These are phyloP conservation scores for Penicillium sp. DNA, from an alignment of 2,329 filamentous ascomycete genomes.

Conservation along the genomic window DNA sequence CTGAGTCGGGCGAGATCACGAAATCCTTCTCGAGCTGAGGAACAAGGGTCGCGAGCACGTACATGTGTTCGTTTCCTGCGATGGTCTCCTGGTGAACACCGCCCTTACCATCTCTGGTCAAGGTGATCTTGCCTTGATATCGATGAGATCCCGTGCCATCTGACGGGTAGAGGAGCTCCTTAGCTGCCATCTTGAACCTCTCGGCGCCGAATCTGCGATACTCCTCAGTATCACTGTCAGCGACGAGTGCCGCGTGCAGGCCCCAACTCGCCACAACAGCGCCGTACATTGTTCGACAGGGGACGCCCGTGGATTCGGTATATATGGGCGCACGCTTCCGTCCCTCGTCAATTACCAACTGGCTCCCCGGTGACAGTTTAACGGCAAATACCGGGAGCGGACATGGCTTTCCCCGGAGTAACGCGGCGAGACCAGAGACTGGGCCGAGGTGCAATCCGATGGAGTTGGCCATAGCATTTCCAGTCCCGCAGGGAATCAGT, in stretches of 20 bases:
- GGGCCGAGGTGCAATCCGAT: conserved; percentile 30
- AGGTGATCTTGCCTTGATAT: conserved; percentile 55
- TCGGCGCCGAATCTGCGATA: conserved; percentile 74
- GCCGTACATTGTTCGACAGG: conserved; percentile 54
- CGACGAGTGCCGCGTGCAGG: conserved; percentile 82
- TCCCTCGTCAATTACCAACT: conserved; percentile 44
- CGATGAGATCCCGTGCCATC: conserved; percentile 54
- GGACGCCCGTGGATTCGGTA: conserved; percentile 23
- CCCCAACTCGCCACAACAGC: conserved; percentile 88
- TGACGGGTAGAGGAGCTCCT: conserved; percentile 64
- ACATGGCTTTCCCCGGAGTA: conserved; percentile 57
- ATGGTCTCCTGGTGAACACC: conserved; percentile 32
- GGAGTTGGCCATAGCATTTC: conserved; percentile 47
- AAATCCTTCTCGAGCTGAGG: conserved; percentile 80
- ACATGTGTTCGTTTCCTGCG: conserved; percentile 60
- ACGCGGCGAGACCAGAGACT: conserved; percentile 52
- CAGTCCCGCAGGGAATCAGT: conserved; percentile 53
- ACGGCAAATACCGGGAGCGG: conserved; percentile 63
- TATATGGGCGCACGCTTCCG: conserved; percentile 39
- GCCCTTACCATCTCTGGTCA: conserved; percentile 33
- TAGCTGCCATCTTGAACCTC: conserved; percentile 81
- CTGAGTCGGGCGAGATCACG: conserved; percentile 70
- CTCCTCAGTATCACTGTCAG: conserved; percentile 80
- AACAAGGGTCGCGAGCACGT: conserved; percentile 72
- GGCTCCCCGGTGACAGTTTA: conserved; percentile 59